Evolutionary conservation across 2,329 filamentous ascomycete species (phyloP), one percentile per base, ranked within the genome.

Genomic region (Aureobasidium sp.): DNA sequence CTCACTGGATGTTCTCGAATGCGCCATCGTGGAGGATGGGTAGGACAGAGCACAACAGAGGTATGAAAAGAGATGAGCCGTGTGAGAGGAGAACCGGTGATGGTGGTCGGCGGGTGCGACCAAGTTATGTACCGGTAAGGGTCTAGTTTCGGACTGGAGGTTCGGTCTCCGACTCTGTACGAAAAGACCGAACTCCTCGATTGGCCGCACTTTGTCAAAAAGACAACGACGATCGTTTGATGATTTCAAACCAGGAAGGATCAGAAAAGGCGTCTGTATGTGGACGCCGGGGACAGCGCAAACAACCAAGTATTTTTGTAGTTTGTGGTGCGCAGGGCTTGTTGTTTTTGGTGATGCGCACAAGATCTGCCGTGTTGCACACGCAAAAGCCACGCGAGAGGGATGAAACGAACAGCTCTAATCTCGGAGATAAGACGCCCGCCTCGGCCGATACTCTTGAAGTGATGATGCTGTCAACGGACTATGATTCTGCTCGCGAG

Each of bases 311-410:
- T 54, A 27, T 19, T 39, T n/a, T 39, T 37, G 54, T 47, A 47
- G 40, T 44, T 9, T 19, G 29, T 33, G 29, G 35, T 37, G 19
- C 31, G 40, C 54, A 37, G 12, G n/a, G 27, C 19, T 22, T n/a
- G 19, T 37, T 47, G 42, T 37, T 58, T 47, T 47, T 12, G 42
- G 31, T 35, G 39, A 47, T 42, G 53, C 39, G 37, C 39, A 57
- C 53, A 45, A 56, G 53, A 56, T 47, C 27, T 58, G 54, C 54
- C 31, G 42, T 31, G 54, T 58, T 47, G 29, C 54, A 58, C 42
- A 47, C 39, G 22, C 29, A 58, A 58, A 47, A 47, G 54, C 42
- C 54, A 58, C 42, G 54, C 54, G 42, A 56, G 33, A 56, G 11
- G 29, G 27, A 44, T 37, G 37, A 44, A 56, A 19, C 22, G 12